Base-by-base conservation (phyloP, 768 basidiomycete genomes). In the Collybia sp. region DNA sequence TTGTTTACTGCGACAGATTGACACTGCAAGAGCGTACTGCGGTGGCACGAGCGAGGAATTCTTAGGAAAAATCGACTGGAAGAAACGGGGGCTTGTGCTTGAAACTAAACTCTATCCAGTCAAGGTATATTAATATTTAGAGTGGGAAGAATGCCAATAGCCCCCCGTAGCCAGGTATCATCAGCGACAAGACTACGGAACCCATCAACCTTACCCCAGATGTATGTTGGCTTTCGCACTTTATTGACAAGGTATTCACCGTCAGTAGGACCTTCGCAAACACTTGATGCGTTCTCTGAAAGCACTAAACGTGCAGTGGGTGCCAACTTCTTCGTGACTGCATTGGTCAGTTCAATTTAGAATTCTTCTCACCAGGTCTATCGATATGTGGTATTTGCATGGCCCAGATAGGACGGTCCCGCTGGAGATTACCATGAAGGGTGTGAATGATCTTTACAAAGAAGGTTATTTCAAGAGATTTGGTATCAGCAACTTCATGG, bases 401-500 rank as follows among this genome's bases (percentile, higher is more conserved):
- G 76, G 70, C 10, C 83, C 82, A 1, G 81, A 85, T 55, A 69
- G 76, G 18, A 71, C 66, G 12, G 74, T 79, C 2, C 75, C 80
- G 0, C 82, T 76, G 45, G 76, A 79, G 52, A 69, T 76, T 6
- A 84, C 82, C 0, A 51, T 78, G 18, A 72, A 72, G 20, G 76
- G 72, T 12, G 65, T 82, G 2, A 68, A 83, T 39, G 72, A 76
- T 39, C 61, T 83, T 11, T 69, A 83, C 55, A 70, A 75, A 37
- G 72, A 81, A 49, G 82, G 82, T 0, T 68, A 72, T 39, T 82
- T 82, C 55, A 75, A 80, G 48, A 69, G 72, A n/a, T 77, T 83
- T 47, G 80, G 82, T 2, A 66, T 85, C 50, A 82, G 80, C 54
- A 83, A 83, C 58, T 83, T 67, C 46, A 66, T 75, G 4, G 69